phyloP scores from a whole-genome alignment of 805 yeast species.

The Barnettozyma californica region DNA sequence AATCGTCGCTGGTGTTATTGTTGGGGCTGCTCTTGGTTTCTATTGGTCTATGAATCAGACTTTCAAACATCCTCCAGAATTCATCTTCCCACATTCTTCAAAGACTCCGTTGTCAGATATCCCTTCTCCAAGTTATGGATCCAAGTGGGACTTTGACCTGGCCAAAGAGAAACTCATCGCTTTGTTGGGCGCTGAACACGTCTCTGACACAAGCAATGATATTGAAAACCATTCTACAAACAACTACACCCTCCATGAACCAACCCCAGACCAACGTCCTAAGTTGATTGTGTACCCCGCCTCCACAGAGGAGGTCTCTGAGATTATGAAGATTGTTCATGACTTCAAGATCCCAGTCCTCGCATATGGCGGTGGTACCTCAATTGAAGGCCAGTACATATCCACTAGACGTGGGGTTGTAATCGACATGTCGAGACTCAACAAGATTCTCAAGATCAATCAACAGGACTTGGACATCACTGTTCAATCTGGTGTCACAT shows the following conservation, averaged over 20 bases:
- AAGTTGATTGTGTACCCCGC: conserved; percentile 45
- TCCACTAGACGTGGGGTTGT: conserved; percentile 58
- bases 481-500: conserved; percentile 73
- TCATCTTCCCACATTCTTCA: conserved; percentile 26
- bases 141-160: conserved; percentile 23
- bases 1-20: conserved; percentile 15
- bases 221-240: conserved; percentile 41
- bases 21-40: conserved; percentile 20
- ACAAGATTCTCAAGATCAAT: conserved; percentile 48
- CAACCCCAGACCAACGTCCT: conserved; percentile 43
- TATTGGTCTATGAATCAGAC: conserved; percentile 24
- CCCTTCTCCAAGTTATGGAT: conserved; percentile 24
- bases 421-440: conserved; percentile 57
- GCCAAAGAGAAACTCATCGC: conserved; percentile 16
- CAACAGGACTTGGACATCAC: conserved; percentile 60
- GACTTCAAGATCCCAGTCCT: conserved; percentile 51
- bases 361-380: conserved; percentile 59
- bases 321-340: conserved; percentile 47
- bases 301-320: conserved; percentile 50
- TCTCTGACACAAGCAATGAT: conserved; percentile 24
- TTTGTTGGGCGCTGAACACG: conserved; percentile 29
- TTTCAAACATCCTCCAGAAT: conserved; percentile 21
- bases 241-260: conserved; percentile 46
- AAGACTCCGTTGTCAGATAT: conserved; percentile 18
- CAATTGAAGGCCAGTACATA: conserved; percentile 61